Base-by-base conservation (phyloP, 2,329 filamentous ascomycete genomes). In the Stemphylium lycopersici region DNA sequence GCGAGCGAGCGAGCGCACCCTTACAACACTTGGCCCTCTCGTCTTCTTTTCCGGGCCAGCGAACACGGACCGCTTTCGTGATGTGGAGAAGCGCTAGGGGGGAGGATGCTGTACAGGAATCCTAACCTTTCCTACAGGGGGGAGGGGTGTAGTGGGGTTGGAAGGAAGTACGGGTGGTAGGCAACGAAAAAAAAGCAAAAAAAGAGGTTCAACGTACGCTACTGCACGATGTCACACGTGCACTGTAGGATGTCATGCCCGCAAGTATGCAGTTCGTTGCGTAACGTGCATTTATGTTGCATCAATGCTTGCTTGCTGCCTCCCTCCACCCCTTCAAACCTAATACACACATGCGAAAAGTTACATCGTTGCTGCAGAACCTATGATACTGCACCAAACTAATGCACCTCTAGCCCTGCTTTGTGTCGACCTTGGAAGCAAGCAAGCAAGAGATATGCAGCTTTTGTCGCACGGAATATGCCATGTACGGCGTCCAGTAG, bases 41-140 rank as follows among this genome's bases (percentile, higher is more conserved):
- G 20, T 20, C 20, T 20, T 20, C 20, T 20, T 29, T 29, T 8
- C 20, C 26, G 44, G 41, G 15, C 11, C 31, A 44, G 13, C 18
- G 16, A 31, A 44, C 42, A 45, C 42, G 52, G 29, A 44, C 39
- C 45, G 37, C 32, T 24, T 49, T 49, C 29, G 32, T 47, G 31
- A 42, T 57, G 51, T 54, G 55, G 55, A 57, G 46, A 49, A 44
- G 47, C 55, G 40, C 43, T 56, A 48, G 44, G 45, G 44, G 31
- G 38, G 7, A 26, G 38, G 7, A 26, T 24, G 31, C 22, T 37
- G 8, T 22, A 41, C 34, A 34, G 4, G 15, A 44, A 31, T 31
- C 33, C 34, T 18, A 44, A 33, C 16, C 31, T 33, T 22, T 37
- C 5, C 16, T 22, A 38, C 39, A 39, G 44, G 38, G 22, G 22